A percentile compares a stretch with the other conserved stretches of the same genome.
Evolutionary conservation across 257 asterid genomes (phyloP).

Genomic region (Plantago ovata): DNA sequence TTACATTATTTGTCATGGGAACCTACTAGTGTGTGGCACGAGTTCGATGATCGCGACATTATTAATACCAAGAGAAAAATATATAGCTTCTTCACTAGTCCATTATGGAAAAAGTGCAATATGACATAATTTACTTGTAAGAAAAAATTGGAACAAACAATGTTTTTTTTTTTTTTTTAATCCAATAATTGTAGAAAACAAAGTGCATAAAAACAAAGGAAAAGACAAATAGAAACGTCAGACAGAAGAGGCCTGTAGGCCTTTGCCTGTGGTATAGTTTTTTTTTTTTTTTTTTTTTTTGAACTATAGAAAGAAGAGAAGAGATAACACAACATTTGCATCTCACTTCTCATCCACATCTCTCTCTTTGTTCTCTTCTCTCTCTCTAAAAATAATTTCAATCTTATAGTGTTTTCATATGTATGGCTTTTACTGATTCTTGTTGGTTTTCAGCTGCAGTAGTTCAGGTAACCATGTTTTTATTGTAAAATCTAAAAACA

Average conservation of each 20-base stretch:
- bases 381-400: slow-evolving; percentile 30
- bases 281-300: slow-evolving; percentile 26
- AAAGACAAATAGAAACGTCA: slow-evolving; percentile 79
- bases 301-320: slow-evolving; percentile 35
- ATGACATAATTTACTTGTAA: no score
- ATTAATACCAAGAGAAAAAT: no score
- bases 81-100: no score
- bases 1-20: no score
- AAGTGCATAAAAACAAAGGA: slow-evolving; percentile 44
- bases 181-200: slow-evolving; percentile 15
- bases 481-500: slow-evolving; percentile 39
- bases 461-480: slow-evolving; percentile 43
- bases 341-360: slow-evolving; percentile 63
- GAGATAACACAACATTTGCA: slow-evolving; percentile 28
- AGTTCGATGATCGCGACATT: no score
- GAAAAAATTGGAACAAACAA: background rate
- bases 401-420: slow-evolving; percentile 35
- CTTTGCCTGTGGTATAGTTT: slow-evolving; percentile 43
- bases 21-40: no score
- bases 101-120: no score
- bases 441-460: slow-evolving; percentile 48
- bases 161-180: no score
- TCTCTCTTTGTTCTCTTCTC: slow-evolving; percentile 34
- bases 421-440: slow-evolving; percentile 59
- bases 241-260: slow-evolving; percentile 52